Evolutionary conservation across 441 rosid genomes (phyloP).

Genomic region (Corymbia calophylla): DNA sequence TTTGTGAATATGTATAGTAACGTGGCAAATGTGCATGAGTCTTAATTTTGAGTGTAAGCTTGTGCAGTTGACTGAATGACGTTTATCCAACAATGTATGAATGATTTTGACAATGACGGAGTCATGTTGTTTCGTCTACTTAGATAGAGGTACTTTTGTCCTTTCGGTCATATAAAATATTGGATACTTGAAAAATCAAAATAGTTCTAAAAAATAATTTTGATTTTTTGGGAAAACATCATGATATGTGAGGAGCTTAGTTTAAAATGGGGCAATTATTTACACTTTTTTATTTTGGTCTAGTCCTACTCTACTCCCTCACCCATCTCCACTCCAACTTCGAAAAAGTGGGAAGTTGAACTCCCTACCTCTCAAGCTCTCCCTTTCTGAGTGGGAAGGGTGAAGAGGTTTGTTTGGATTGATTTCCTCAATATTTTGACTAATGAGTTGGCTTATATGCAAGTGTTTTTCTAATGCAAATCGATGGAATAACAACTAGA

Average conservation of each 20-base stretch:
- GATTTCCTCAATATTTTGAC: neutral
- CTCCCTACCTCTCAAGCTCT: too few relatives aligned
- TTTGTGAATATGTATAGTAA: too few relatives aligned
- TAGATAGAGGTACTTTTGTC: neutral
- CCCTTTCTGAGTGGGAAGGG: too few relatives aligned
- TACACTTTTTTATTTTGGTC: rapidly evolving
- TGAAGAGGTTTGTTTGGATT: neutral
- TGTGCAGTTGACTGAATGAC: too few relatives aligned
- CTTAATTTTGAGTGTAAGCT: too few relatives aligned
- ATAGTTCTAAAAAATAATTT: neutral
- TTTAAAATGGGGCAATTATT: neutral
- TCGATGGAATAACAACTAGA: rapidly evolving
- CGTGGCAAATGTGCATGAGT: too few relatives aligned
- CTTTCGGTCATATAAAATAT: neutral
- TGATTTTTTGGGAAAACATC: neutral
- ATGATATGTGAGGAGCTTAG: rapidly evolving
- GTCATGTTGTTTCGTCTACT: neutral
- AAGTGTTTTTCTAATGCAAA: neutral
- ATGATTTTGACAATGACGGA: neutral
- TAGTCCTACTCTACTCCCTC: too few relatives aligned
- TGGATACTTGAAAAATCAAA: neutral
- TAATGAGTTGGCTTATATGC: neutral
- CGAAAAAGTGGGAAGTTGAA: rapidly evolving
- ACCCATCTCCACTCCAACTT: too few relatives aligned
- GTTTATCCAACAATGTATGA: neutral